These are phyloP conservation scores for Hypoxylon sp. DNA, from an alignment of 2,329 filamentous ascomycete species.

Conservation along the genomic window DNA sequence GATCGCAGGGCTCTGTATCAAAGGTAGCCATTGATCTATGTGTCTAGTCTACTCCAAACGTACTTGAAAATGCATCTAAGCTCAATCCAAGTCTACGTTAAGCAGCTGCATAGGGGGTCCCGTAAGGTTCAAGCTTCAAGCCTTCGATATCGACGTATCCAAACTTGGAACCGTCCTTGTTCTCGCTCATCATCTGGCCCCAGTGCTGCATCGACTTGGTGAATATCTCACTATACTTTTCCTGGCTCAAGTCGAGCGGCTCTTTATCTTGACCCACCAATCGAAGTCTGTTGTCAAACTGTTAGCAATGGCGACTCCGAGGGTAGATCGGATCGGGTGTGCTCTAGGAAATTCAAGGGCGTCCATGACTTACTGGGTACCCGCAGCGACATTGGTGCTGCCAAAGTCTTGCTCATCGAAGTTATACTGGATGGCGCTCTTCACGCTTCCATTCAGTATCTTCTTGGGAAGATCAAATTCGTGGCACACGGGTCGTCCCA, in stretches of 20 bases:
- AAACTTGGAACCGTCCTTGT: constrained; percentile 45
- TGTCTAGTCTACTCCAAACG: too few relatives aligned
- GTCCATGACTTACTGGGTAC: constrained; percentile 46
- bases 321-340: neutral
- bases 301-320: neutral
- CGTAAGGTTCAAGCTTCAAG: constrained; percentile 45
- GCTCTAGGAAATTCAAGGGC: neutral
- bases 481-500: constrained; percentile 52
- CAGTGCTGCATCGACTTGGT: constrained; percentile 44
- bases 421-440: constrained; percentile 56
- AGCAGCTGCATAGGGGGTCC: constrained; percentile 36
- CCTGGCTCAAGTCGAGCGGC: constrained; percentile 44
- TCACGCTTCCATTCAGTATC: constrained; percentile 51
- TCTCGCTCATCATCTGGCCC: constrained; percentile 43
- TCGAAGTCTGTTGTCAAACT: constrained; percentile 38
- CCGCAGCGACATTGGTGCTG: constrained; percentile 41
- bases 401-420: constrained; percentile 62
- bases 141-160: constrained; percentile 46
- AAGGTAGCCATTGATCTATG: too few relatives aligned
- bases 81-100: neutral
- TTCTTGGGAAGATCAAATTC: constrained; percentile 46
- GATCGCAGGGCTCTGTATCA: too few relatives aligned
- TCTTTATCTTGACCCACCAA: constrained; percentile 46
- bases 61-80: too few relatives aligned
- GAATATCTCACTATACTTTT: constrained; percentile 45